A percentile compares a stretch with the other conserved stretches of the same genome.
These are phyloP conservation scores for Isatis tinctoria DNA, from an alignment of 345 rosid species.

Conservation along the genomic window DNA sequence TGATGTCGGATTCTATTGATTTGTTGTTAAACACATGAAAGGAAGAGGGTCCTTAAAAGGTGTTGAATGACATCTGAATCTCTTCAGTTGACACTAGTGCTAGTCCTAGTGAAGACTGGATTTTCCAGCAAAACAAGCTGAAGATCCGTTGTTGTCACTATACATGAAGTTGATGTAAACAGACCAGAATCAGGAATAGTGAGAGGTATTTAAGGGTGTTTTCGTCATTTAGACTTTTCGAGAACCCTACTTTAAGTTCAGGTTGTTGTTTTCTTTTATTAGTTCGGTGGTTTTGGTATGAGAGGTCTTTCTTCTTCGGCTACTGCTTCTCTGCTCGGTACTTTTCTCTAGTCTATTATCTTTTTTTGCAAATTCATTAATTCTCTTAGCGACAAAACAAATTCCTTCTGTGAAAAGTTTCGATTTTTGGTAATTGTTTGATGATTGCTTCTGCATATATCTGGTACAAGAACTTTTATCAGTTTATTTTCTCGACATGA, in stretches of 20 bases:
- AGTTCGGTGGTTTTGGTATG: constrained; percentile 2
- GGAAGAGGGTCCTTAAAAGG: not conserved
- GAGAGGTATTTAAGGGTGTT: constrained; percentile 17
- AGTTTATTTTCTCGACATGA: not conserved
- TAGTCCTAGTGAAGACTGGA: not conserved
- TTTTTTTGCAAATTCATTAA: not conserved
- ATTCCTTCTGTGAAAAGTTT: not conserved
- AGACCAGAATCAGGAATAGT: not conserved
- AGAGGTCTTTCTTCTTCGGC: not conserved
- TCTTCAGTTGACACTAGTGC: not conserved
- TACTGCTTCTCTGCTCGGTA: constrained; percentile 13
- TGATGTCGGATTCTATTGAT: constrained; percentile 27
- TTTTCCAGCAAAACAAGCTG: not conserved
- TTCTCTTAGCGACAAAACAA: not conserved
- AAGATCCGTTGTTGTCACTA: not conserved
- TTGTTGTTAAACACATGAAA: constrained; percentile 16
- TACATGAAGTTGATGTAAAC: not conserved
- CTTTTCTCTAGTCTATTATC: not conserved
- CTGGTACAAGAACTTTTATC: not conserved
- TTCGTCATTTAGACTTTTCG: not conserved
- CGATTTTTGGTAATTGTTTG: not conserved
- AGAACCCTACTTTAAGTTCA: constrained; percentile 14
- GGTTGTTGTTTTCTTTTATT: not conserved
- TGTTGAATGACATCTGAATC: not conserved
- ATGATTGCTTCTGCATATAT: not conserved